Conservation (phyloP, 1,284 basidiomycete species). For the Meripilus lineatus region DNA sequence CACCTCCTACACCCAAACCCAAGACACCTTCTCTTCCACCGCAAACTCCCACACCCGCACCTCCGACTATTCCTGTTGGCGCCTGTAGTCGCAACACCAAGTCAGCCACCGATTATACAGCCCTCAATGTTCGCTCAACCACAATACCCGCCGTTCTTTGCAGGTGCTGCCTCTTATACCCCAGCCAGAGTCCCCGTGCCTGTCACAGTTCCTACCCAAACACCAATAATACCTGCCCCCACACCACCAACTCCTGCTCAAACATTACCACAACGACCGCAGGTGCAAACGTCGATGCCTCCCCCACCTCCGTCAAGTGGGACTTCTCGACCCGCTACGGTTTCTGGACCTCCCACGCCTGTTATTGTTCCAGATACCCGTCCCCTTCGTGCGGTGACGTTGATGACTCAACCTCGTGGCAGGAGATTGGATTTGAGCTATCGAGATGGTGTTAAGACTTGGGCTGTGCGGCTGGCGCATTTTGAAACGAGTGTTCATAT, state of each 20-base stretch:
- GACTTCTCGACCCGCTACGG: constrained; percentile 33
- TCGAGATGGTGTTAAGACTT: constrained; percentile 60
- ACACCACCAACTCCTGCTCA: constrained; percentile 8
- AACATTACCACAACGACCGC: constrained; percentile 11
- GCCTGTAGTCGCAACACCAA: no score
- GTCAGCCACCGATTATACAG: no score
- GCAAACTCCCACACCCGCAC: constrained; percentile 11
- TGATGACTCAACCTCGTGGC: constrained; percentile 53
- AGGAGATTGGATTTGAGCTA: constrained; percentile 53
- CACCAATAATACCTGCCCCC: constrained; percentile 8
- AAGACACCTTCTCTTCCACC: constrained; percentile 8
- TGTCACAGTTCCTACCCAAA: constrained; percentile 17
- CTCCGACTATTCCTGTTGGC: constrained; percentile 1
- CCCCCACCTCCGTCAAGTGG: no score
- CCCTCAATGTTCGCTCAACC: no score
- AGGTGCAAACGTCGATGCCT: no score
- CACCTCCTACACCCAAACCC: constrained; percentile 5
- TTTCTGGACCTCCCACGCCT: constrained; percentile 45
- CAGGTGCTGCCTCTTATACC: no score
- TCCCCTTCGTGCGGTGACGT: constrained; percentile 35
- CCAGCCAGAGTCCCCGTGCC: no score
- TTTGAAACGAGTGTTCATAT: constrained; percentile 50
- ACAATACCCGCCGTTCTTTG: no score
- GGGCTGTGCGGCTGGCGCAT: constrained; percentile 55
- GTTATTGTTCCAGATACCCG: constrained; percentile 12